phyloP scores from a whole-genome alignment of 139 green algal species.

The Coelastrella sp. region DNA sequence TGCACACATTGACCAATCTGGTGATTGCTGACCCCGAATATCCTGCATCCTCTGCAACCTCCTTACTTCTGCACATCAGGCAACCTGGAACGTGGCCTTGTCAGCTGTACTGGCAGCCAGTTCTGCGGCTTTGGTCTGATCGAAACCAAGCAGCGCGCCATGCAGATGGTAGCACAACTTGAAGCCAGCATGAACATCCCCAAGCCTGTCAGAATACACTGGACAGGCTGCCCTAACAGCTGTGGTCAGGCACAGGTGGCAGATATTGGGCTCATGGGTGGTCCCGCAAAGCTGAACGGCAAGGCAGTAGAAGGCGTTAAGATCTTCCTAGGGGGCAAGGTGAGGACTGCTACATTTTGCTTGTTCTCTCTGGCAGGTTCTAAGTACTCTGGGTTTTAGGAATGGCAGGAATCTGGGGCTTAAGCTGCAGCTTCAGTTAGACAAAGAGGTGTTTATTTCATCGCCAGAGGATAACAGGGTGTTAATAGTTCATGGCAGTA shows the following conservation, averaged over 20 bases:
- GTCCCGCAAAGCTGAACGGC: constrained; percentile 86
- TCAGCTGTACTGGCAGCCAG: constrained; percentile 96
- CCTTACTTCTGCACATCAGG: constrained; percentile 12
- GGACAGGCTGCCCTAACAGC: constrained; percentile 98
- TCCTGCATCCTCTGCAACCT: neutral
- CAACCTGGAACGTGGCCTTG: constrained; percentile 64
- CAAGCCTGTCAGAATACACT: constrained; percentile 92
- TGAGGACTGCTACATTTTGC: neutral
- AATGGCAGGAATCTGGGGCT: too few species aligned
- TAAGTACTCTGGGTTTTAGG: too few species aligned
- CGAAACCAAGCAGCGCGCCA: constrained; percentile 90
- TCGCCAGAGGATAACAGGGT: too few species aligned
- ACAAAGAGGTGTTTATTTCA: too few species aligned
- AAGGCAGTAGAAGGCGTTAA: constrained; percentile 94
- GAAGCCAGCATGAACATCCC: constrained; percentile 89
- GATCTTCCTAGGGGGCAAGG: constrained; percentile 88
- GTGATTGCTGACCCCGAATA: neutral
- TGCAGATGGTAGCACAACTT: constrained; percentile 84
- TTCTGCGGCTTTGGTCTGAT: constrained; percentile 97
- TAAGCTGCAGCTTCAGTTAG: too few species aligned
- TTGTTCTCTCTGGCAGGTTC: too few species aligned
- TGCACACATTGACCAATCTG: neutral
- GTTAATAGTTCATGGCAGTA: too few species aligned
- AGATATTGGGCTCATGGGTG: constrained; percentile 96
- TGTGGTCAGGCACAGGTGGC: constrained; percentile 97